phyloP scores from a whole-genome alignment of 768 basidiomycete genomes.

The Hypsizygus marmoreus region DNA sequence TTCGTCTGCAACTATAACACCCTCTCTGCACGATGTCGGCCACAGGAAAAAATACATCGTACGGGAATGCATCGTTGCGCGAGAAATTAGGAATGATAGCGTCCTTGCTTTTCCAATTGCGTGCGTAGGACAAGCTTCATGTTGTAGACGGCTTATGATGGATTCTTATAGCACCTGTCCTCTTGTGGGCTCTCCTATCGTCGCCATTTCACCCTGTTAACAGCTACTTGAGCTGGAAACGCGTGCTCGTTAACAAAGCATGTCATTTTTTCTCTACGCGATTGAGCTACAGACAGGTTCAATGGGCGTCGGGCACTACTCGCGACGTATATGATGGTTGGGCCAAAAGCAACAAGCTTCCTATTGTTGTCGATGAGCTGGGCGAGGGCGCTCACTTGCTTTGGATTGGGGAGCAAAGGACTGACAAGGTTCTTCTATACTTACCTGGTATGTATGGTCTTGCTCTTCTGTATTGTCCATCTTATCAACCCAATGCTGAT shows the following conservation, averaged over 20 bases:
- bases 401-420: conserved; percentile 34
- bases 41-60: no score
- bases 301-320: conserved; percentile 20
- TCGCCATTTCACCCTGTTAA: conserved; percentile 17
- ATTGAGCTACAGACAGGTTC: conserved; percentile 24
- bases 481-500: neutral
- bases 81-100: no score
- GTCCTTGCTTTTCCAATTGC: no score
- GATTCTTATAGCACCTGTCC: conserved; percentile 11
- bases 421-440: conserved; percentile 32
- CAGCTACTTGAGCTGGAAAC: conserved; percentile 21
- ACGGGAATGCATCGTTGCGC: no score
- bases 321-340: conserved; percentile 23
- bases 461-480: no score
- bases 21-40: no score
- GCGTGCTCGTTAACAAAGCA: conserved; percentile 18
- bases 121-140: no score
- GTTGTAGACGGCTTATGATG: neutral
- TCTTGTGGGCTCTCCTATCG: conserved; percentile 18
- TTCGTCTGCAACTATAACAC: no score
- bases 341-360: conserved; percentile 20
- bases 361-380: conserved; percentile 27
- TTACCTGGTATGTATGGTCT: conserved; percentile 25
- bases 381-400: conserved; percentile 27
- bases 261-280: conserved; percentile 8